phyloP scores from a whole-genome alignment of 106 monocot genomes.

The Alisma plantagoaquatica region DNA sequence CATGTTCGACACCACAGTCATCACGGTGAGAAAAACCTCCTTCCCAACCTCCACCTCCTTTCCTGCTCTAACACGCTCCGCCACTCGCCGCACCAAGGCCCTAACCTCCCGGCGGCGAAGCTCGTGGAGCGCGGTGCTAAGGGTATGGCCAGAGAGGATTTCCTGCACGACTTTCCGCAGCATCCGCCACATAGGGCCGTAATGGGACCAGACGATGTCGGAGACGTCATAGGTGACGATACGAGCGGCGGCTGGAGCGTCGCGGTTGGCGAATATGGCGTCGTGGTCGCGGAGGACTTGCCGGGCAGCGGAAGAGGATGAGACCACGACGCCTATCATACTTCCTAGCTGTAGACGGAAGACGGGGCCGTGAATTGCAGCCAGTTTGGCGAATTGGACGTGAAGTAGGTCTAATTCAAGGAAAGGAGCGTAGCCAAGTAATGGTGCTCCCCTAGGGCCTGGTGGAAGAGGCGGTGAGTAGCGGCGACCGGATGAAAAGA shows the following conservation, averaged over 20 bases:
- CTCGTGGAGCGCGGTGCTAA: too few species aligned
- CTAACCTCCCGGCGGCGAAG: neutral
- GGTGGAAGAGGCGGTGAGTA: too few species aligned
- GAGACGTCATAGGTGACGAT: constrained; percentile 7
- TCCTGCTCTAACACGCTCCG: neutral
- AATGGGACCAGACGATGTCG: constrained; percentile 8
- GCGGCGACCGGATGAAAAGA: too few species aligned
- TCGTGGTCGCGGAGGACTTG: constrained; percentile 9
- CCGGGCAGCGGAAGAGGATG: constrained; percentile 7
- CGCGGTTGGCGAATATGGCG: constrained; percentile 12
- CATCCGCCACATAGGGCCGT: constrained; percentile 14
- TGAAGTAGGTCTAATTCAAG: constrained; percentile 14
- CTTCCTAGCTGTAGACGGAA: constrained; percentile 17
- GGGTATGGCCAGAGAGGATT: neutral
- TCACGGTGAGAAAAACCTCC: neutral
- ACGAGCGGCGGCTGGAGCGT: constrained; percentile 2
- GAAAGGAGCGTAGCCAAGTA: constrained; percentile 16
- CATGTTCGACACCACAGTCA: constrained; percentile 5
- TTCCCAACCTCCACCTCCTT: neutral
- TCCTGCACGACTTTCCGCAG: constrained; percentile 4
- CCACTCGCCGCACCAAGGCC: neutral
- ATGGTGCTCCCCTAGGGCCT: constrained; percentile 13
- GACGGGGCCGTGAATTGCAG: constrained; percentile 15
- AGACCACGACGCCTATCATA: constrained; percentile 12
- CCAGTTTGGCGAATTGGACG: constrained; percentile 6